phyloP scores from a whole-genome alignment of 495 filamentous ascomycete genomes.

The Xylaria flabelliformis region DNA sequence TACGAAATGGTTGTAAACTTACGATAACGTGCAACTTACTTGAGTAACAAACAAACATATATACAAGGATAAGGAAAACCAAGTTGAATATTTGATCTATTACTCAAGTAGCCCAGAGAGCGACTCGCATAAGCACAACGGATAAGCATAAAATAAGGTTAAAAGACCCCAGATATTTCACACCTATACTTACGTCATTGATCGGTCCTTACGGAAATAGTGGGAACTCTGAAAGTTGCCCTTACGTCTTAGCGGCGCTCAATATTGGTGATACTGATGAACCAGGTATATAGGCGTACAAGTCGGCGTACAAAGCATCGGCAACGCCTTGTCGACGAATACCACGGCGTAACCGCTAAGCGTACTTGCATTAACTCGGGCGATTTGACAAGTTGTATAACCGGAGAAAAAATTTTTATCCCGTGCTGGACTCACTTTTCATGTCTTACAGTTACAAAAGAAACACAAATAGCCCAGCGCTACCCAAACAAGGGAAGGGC shows the following conservation, averaged over 20 bases:
- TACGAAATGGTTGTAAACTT: not conserved
- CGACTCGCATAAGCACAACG: not conserved
- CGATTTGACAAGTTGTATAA: not conserved
- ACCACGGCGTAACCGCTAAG: not conserved
- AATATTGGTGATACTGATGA: not conserved
- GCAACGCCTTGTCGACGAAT: not conserved
- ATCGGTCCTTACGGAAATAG: not conserved
- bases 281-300: not conserved
- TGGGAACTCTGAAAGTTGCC: not conserved
- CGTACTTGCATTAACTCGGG: not conserved
- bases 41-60: not conserved
- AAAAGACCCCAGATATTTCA: not conserved
- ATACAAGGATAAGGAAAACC: not conserved
- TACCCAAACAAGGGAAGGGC: not conserved
- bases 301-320: not conserved
- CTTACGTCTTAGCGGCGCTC: not conserved
- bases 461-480: not conserved
- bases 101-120: not conserved
- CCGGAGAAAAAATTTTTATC: not conserved
- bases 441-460: not conserved
- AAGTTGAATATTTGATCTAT: not conserved
- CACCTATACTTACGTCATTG: not conserved
- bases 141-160: slow-evolving; percentile 9
- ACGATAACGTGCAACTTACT: not conserved
- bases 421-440: not conserved